Evolutionary conservation across 306 rosid genomes (phyloP).

Genomic region (Casuarina cunninghamiana): DNA sequence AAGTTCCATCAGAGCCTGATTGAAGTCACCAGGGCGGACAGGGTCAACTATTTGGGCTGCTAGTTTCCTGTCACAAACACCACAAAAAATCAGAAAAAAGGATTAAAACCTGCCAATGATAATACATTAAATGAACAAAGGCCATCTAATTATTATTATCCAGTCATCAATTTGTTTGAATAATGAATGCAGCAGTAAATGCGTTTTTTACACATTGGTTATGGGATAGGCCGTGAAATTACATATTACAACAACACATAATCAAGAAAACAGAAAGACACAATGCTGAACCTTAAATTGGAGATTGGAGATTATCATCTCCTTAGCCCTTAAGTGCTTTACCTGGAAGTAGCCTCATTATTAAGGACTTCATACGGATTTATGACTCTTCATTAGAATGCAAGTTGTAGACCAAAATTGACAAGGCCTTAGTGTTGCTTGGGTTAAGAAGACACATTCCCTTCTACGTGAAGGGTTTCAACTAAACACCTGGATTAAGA

Average conservation of each 20-base stretch:
- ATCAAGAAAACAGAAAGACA: not conserved
- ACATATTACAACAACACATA: not conserved
- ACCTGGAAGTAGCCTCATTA: not conserved
- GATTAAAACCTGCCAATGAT: constrained; percentile 14
- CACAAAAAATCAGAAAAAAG: constrained; percentile 18
- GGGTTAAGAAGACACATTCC: not conserved
- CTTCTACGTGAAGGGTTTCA: not conserved
- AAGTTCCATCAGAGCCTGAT: constrained; percentile 97
- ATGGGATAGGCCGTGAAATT: not conserved
- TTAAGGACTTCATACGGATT: not conserved
- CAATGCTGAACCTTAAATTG: not conserved
- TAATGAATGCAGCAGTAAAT: not conserved
- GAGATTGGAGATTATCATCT: not conserved
- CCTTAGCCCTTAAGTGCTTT: not conserved
- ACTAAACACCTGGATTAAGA: not conserved
- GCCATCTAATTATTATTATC: not conserved
- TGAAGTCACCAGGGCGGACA: constrained; percentile 82
- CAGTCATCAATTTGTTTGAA: not conserved
- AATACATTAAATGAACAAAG: not conserved
- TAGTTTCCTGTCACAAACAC: constrained; percentile 59
- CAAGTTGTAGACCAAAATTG: not conserved
- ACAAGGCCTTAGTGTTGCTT: not conserved
- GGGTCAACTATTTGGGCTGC: constrained; percentile 88
- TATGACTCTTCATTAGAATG: not conserved
- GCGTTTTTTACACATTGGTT: not conserved